Base-by-base conservation (phyloP, 495 filamentous ascomycete genomes). In the Glarea lozoyensis region DNA sequence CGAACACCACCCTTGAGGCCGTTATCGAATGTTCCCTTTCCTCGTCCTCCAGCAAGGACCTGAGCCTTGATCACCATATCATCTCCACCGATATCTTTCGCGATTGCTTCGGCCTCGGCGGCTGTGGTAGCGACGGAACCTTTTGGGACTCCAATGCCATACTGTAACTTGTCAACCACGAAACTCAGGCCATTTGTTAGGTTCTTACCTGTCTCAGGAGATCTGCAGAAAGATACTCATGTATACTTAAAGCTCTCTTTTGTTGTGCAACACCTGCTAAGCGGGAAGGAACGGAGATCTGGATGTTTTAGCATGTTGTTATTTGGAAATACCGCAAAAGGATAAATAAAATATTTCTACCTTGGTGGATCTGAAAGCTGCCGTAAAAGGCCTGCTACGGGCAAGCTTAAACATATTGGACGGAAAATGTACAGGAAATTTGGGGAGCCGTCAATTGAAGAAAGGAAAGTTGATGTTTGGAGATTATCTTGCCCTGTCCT, bases 1-100 rank as follows among this genome's bases (percentile, higher is more conserved):
- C 92, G 81, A 52, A 98, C 92, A 69, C 92, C 92, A 61, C 92
- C 92, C 76, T 98, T 98, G 59, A 96, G 79, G 50, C 92, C 92
- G 68, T 96, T 98, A 67, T 94, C 88, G 61, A 98, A 98, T 45
- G 75, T 81, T 52, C 92, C 92, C 72, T 98, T 98, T 58, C 92
- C 92, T 69, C 92, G 82, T 44, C 92, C 92, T 65, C 92, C 92
- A 58, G 92, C 92, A 32, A 98, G 81, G 37, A 98, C 93, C 73
- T 98, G 92, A 43, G 92, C 92, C 78, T 98, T 98, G 75, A 98
- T 96, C 49, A 98, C 92, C 82, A 96, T 86, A 60, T 98, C 92
- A 59, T 94, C 92, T 54, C 82, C 85, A 53, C 81, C 86, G 59
- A 98, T 87, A 43, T 80, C 68, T 68, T 87, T 89, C 27, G 92